Evolutionary conservation across 1,139 yeast genomes (phyloP).

Genomic region (Diutina catenulata): DNA sequence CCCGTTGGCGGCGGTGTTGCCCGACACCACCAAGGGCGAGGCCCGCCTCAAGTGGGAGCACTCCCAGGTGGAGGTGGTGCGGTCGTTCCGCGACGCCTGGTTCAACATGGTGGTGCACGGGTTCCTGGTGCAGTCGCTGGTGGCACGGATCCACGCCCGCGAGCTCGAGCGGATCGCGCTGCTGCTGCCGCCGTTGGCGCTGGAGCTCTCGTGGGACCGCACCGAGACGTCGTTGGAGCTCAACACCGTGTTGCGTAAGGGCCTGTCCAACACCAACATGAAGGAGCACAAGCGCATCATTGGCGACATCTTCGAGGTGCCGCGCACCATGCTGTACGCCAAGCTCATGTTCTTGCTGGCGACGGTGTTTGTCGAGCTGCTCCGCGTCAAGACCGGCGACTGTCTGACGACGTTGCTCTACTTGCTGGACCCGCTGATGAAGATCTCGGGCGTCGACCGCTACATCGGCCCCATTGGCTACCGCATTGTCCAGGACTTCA

Average conservation of each 20-base stretch:
- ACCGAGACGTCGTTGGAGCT: slow-evolving; percentile 88
- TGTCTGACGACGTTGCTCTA: slow-evolving; percentile 67
- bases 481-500: slow-evolving; percentile 48
- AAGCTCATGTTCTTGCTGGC: slow-evolving; percentile 86
- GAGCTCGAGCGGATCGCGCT: slow-evolving; percentile 68
- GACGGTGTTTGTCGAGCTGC: slow-evolving; percentile 62
- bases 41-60: slow-evolving; percentile 28
- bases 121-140: slow-evolving; percentile 48
- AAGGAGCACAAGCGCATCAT: slow-evolving; percentile 60
- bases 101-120: slow-evolving; percentile 92
- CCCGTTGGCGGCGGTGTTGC: slow-evolving; percentile 70
- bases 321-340: slow-evolving; percentile 54
- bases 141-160: slow-evolving; percentile 32
- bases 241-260: slow-evolving; percentile 83
- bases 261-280: slow-evolving; percentile 74
- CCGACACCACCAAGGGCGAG: slow-evolving; percentile 35
- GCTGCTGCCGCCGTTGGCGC: slow-evolving; percentile 85
- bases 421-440: slow-evolving; percentile 77
- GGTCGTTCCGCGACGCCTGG: slow-evolving; percentile 82
- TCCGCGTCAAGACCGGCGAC: slow-evolving; percentile 72
- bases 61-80: slow-evolving; percentile 26
- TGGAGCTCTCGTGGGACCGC: slow-evolving; percentile 74
- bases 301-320: slow-evolving; percentile 38
- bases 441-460: slow-evolving; percentile 60
- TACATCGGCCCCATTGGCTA: slow-evolving; percentile 56